A percentile compares a stretch with the other conserved stretches of the same genome.
These are phyloP conservation scores for Penicillium sp. DNA, from an alignment of 2,329 filamentous ascomycete species.

Conservation along the genomic window DNA sequence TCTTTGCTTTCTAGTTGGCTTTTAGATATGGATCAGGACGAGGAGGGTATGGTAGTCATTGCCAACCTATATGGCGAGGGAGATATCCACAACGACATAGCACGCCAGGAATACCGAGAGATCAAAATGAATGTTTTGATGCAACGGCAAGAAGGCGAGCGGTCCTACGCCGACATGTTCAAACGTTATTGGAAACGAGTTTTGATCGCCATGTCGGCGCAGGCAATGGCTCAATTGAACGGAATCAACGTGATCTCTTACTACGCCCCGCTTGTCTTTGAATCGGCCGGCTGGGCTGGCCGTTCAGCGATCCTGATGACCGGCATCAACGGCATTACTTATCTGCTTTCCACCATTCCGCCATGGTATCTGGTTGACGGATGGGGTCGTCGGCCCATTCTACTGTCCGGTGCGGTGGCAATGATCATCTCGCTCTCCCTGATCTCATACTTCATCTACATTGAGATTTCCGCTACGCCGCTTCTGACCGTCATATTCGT, in stretches of 20 bases:
- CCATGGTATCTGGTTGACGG: conserved; percentile 97
- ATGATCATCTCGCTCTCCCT: conserved; percentile 87
- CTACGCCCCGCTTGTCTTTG: conserved; percentile 95
- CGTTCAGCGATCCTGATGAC: conserved; percentile 95
- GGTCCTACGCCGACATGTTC: conserved; percentile 94
- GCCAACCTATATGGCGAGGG: conserved; percentile 95
- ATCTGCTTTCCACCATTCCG: conserved; percentile 87
- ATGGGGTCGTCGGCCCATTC: conserved; percentile 85
- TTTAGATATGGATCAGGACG: conserved; percentile 94
- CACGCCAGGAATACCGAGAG: conserved; percentile 93
- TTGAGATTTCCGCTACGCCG: conserved; percentile 77
- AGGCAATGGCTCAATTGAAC: conserved; percentile 93
- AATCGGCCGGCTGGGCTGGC: conserved; percentile 93
- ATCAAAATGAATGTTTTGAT: conserved; percentile 98
- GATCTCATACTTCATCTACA: conserved; percentile 94
- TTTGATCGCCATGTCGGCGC: conserved; percentile 98
- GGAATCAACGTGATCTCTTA: conserved; percentile 99
- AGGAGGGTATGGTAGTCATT: conserved; percentile 97
- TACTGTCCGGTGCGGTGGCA: conserved; percentile 84
- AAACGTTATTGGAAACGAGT: conserved; percentile 87
- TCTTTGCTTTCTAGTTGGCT: conserved; percentile 72
- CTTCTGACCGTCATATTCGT: conserved; percentile 89
- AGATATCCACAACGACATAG: conserved; percentile 90
- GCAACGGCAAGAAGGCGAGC: conserved; percentile 91
- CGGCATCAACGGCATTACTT: conserved; percentile 90